Conservation (phyloP, 129 eudicot genomes). For the Pulicaria dysenterica region DNA sequence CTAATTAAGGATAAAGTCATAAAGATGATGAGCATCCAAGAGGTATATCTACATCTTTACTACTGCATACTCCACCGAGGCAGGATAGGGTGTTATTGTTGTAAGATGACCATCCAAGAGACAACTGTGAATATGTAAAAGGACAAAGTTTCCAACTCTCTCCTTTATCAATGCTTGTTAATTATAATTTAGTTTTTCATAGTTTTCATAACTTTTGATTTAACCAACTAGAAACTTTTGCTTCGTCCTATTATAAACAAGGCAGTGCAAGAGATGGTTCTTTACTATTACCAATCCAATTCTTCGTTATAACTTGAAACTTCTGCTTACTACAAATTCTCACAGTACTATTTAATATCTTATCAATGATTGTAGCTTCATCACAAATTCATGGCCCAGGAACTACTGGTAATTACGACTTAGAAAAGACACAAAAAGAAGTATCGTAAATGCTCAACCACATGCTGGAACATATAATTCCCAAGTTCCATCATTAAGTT, state of each 20-base stretch:
- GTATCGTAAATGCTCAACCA: constrained; percentile 17
- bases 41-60: too few species aligned
- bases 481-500: constrained; percentile 3
- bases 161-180: constrained; percentile 7
- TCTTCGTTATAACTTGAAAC: neutral
- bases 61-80: too few species aligned
- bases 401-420: constrained; percentile 15
- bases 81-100: too few species aligned
- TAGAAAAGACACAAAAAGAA: constrained; percentile 2
- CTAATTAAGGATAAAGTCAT: neutral
- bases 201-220: neutral
- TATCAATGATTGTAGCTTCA: neutral
- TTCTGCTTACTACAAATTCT: neutral
- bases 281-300: too few species aligned
- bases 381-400: constrained; percentile 6
- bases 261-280: constrained; percentile 7
- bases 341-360: neutral
- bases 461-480: constrained; percentile 7
- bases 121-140: neutral
- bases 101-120: neutral
- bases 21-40: neutral
- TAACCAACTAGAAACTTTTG: neutral
- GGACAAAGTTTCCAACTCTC: neutral
- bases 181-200: neutral
- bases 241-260: neutral